Percentiles rank a stretch among this genome's conserved stretches.
Conservation (phyloP, 2,329 filamentous ascomycete species). For the Sporothrix schenckii region DNA sequence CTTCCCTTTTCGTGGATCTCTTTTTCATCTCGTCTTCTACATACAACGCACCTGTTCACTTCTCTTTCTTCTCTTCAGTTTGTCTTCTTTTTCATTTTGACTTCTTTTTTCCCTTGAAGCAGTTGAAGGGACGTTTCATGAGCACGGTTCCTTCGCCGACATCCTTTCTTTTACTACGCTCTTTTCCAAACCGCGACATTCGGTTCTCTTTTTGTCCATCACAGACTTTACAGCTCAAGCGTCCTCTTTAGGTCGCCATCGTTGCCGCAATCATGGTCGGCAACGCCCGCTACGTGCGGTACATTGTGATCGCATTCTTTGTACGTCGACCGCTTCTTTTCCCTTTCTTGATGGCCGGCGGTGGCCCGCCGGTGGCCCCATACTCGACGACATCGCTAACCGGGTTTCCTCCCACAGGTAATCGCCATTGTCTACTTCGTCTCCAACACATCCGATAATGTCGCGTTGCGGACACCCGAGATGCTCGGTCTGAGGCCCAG, state of each 20-base stretch:
- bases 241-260: conserved; percentile 26
- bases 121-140: conserved; percentile 16
- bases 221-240: conserved; percentile 1
- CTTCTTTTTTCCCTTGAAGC: conserved; percentile 10
- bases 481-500: conserved; percentile 33
- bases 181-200: conserved; percentile 2
- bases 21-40: conserved; percentile 27
- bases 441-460: conserved; percentile 59
- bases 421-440: conserved; percentile 81
- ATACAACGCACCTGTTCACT: conserved; percentile 18
- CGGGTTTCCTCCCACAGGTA: conserved; percentile 47
- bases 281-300: conserved; percentile 73
- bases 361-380: neutral
- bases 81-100: neutral
- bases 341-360: neutral
- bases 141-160: neutral
- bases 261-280: conserved; percentile 54
- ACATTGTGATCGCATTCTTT: conserved; percentile 79
- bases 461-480: conserved; percentile 40
- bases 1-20: conserved; percentile 29
- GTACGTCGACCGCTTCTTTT: conserved; percentile 53
- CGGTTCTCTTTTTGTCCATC: neutral
- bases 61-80: conserved; percentile 5
- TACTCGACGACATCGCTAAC: neutral
- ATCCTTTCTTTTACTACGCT: conserved; percentile 1